Base-by-base conservation (phyloP, 768 basidiomycete species). In the Auriscalpium microsporum region DNA sequence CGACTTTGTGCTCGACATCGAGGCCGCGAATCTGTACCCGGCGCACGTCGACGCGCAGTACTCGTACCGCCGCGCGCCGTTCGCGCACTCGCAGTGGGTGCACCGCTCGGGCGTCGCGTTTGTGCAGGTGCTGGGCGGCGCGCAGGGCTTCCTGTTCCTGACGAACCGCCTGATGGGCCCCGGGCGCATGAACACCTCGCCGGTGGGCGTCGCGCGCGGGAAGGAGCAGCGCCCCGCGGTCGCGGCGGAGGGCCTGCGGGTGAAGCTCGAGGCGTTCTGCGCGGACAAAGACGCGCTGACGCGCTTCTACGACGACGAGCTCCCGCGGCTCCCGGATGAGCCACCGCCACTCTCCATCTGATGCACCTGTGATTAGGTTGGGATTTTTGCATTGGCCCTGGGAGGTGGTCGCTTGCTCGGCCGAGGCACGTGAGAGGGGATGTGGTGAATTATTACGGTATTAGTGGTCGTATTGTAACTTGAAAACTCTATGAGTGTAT, bases 71-170 rank as follows among this genome's bases (percentile, higher is more conserved):
- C 84, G 87, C 40, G 72, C 81, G 44, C 77, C 84, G 4, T 90
- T 83, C 73, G 77, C 79, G 59, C 81, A 92, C 69, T 89, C 92
- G 17, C 95, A 98, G 66, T 97, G 91, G 67, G 87, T 96, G 34
- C 95, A 96, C 65, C 83, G 85, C 49, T 82, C 87, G 5, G 96
- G 96, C 1, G 81, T 88, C 21, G 93, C 90, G 9, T 92, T 97
- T 65, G 83, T 93, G 9, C 93, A 96, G 67, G 86, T 95, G 56
- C 64, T 94, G 5, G 90, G 87, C 2, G 90, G 84, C 1, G 68
- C 76, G 4, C 76, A 86, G 53, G 93, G 94, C 0, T 94, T 93
- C 69, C 69, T 92, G 56, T 95, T 94, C 75, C 74, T 93, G 62
- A 94, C 89, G 53, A 97, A 97, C 67, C 76, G 93, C 21, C 72